Evolutionary conservation across 495 filamentous ascomycete genomes (phyloP), one percentile per base, ranked within the genome.

Genomic region (Mytilinidion resinicola): DNA sequence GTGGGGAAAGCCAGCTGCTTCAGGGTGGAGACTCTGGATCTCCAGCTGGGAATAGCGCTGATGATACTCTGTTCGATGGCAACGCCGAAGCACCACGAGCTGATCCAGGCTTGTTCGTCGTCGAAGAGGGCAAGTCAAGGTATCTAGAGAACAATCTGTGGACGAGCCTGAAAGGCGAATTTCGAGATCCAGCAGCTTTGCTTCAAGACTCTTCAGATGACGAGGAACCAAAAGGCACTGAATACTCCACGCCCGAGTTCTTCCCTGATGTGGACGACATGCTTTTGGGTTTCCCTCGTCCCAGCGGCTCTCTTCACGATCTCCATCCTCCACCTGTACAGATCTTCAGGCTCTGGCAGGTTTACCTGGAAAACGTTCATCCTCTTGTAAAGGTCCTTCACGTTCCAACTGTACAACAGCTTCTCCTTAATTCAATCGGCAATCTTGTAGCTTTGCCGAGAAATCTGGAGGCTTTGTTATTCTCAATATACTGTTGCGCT

Each of bases 341-440:
- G 25, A 62, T 69, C n/a, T 61, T 70, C 44, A 74, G 77, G 50
- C 68, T 90, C 6, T 90, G 86, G 86, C 84, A 89, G 80, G 50
- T 34, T 8, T 65, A 61, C 30, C 37, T 65, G 1, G 43, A 53
- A 35, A 65, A 65, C 30, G 48, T 88, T 59, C 83, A 88, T 68
- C 86, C 86, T 0, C 64, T 90, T 43, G 79, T 78, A 42, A 90
- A 88, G 66, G 69, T 88, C n/a, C 76, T 88, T 54, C 86, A 90
- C 69, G 79, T 78, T 0, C 86, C 85, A 3, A 84, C 82, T 4
- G 57, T 85, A 42, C 79, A 83, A 60, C 77, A 77, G n/a, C 64
- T 70, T 9, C 60, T 83, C 1, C 72, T 76, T 17, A 74, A 80
- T 44, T 76, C 69, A 5, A 70, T 56, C 44, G 61, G 63, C n/a